Evolutionary conservation across 495 filamentous ascomycete species (phyloP).

Genomic region (Letharia lupina): DNA sequence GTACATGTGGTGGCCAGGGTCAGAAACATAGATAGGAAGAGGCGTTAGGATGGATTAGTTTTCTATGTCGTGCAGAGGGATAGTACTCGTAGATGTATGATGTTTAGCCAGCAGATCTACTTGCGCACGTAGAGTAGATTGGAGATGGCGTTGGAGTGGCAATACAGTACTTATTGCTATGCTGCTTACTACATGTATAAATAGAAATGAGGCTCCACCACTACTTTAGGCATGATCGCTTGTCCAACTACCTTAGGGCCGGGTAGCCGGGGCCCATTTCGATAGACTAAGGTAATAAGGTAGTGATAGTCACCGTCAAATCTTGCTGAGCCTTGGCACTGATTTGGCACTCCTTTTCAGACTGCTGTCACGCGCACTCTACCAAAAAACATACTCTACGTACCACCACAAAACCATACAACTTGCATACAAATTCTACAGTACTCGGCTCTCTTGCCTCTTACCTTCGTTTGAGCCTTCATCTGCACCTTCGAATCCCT

Average conservation of each 20-base stretch:
- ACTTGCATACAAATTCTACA: not conserved
- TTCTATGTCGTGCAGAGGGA: not conserved
- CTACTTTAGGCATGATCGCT: not conserved
- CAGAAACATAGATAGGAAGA: too few species aligned
- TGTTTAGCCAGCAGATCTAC: not conserved
- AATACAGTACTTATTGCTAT: not conserved
- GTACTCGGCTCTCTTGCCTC: not conserved
- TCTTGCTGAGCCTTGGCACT: not conserved
- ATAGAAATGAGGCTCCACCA: not conserved
- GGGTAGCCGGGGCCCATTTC: not conserved
- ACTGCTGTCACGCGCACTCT: not conserved
- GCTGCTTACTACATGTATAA: too few species aligned
- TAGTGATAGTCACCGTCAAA: conserved; percentile 1
- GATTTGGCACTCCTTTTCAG: conserved; percentile 1
- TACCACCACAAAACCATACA: not conserved
- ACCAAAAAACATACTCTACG: not conserved
- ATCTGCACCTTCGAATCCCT: not conserved
- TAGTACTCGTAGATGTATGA: not conserved
- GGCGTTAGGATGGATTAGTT: not conserved
- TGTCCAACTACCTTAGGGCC: not conserved
- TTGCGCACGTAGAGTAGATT: not conserved
- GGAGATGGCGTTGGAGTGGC: not conserved
- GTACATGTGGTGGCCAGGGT: too few species aligned
- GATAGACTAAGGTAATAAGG: too few species aligned
- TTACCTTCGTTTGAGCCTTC: conserved; percentile 1